phyloP scores from a whole-genome alignment of 2,329 filamentous ascomycete species.

The Pseudonectria foliicola region DNA sequence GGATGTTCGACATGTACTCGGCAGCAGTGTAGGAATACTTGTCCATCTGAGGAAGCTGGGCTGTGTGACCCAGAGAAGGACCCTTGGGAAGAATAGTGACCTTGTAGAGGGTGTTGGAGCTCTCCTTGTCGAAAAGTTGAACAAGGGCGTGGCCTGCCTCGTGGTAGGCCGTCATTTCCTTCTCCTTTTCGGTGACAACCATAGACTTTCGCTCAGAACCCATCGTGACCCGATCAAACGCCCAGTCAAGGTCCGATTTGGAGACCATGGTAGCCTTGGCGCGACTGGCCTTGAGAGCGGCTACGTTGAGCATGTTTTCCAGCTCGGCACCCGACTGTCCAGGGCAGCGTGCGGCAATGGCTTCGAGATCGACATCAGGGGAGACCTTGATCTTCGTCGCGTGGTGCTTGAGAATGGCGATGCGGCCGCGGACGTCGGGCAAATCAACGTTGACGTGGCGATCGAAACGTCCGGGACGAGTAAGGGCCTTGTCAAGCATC shows the following conservation, averaged over 20 bases:
- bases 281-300: conserved; percentile 89
- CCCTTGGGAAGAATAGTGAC: conserved; percentile 94
- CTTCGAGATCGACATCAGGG: conserved; percentile 72
- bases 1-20: conserved; percentile 75
- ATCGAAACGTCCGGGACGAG: conserved; percentile 90
- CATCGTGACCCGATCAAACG: conserved; percentile 97
- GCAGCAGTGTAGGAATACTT: conserved; percentile 82
- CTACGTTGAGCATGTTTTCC: conserved; percentile 95
- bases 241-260: conserved; percentile 86
- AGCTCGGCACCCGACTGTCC: conserved; percentile 93
- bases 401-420: conserved; percentile 90
- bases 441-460: conserved; percentile 83
- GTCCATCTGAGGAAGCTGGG: conserved; percentile 83
- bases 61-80: conserved; percentile 77
- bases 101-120: conserved; percentile 80
- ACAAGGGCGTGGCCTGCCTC: conserved; percentile 94
- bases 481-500: conserved; percentile 88
- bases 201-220: conserved; percentile 86
- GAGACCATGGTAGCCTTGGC: conserved; percentile 68
- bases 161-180: conserved; percentile 90
- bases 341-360: conserved; percentile 79
- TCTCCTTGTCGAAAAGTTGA: conserved; percentile 67
- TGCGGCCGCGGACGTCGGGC: conserved; percentile 86
- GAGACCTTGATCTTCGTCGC: conserved; percentile 82
- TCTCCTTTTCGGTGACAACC: conserved; percentile 88